These are phyloP conservation scores for Pseudozyma pruni DNA, from an alignment of 1,284 basidiomycete species.

Conservation along the genomic window DNA sequence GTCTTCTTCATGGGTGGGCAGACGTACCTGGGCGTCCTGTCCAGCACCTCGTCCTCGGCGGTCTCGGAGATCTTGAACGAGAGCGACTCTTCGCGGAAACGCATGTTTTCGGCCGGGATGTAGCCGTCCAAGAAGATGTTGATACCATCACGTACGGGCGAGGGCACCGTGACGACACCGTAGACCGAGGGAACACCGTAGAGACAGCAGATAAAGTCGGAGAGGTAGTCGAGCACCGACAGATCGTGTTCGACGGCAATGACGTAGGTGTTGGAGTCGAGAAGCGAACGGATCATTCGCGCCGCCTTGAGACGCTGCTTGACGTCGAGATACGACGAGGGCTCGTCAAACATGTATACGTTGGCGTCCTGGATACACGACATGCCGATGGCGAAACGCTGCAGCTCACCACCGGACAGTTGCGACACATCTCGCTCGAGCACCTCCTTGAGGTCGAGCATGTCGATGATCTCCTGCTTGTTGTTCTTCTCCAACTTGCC, in stretches of 20 bases:
- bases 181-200: constrained; percentile 67
- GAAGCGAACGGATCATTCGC: constrained; percentile 63
- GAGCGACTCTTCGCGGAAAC: constrained; percentile 67
- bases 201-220: constrained; percentile 67
- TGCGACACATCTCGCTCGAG: constrained; percentile 65
- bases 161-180: constrained; percentile 67
- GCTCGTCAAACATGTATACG: constrained; percentile 69
- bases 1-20: constrained; percentile 67
- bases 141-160: constrained; percentile 67
- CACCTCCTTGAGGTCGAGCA: constrained; percentile 63
- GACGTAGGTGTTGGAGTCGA: constrained; percentile 66
- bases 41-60: constrained; percentile 61
- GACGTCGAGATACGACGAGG: constrained; percentile 67
- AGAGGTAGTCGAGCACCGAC: constrained; percentile 67
- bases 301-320: constrained; percentile 68
- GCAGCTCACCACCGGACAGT: constrained; percentile 67
- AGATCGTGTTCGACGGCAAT: constrained; percentile 68
- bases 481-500: constrained; percentile 65
- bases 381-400: constrained; percentile 68
- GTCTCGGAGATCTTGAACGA: constrained; percentile 68
- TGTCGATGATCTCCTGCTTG: constrained; percentile 60
- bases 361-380: constrained; percentile 66
- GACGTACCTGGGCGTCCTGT: constrained; percentile 56
- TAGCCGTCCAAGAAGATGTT: constrained; percentile 68
- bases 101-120: constrained; percentile 68